Base-by-base conservation (phyloP, 768 basidiomycete genomes). In the Serendipita sp. region DNA sequence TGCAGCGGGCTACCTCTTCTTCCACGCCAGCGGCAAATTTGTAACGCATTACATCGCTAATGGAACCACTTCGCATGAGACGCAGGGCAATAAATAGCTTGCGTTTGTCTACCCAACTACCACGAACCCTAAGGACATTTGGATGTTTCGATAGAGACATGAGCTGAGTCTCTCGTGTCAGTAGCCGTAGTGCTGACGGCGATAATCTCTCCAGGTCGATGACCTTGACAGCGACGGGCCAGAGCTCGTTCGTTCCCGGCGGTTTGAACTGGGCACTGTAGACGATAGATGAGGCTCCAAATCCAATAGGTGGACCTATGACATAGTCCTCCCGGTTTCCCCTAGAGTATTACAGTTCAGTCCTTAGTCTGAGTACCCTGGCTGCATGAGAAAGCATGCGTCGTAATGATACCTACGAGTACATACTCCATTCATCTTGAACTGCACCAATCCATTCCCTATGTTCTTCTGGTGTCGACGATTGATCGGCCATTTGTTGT, bases 101-200 rank as follows among this genome's bases (percentile, higher is more conserved):
- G 73, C 88, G 86, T 46, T 88, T 91, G 3, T 84, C 79, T 70
- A 89, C 80, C 92, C 92, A 95, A 15, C 85, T 86, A 16, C 91
- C 91, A 68, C 91, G 85, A 2, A 95, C 91, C 58, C 91, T 88
- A 11, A 94, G 79, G 18, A 94, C 91, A 68, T 94, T 91, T n/a
- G 90, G 89, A 66, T 93, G 91, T 70, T 94, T 94, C 10, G 85
- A 88, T 3, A 94, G 80, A 1, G 89, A 91, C 91, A 94, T 94
- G 41, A 94, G 79, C 56, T 89, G 88, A 0, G 92, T 93, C 75
- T 95, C 91, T 60, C 89, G 80, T 69, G 85, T 85, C 16, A 91
- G 78, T 28, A 89, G 83, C 5, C 80, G 76, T n/a, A 91, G 78
- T 0, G 89, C 83, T 46, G 79, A 79, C 0, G 79, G 86, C 0